These are phyloP conservation scores for Torrubiella hemipterigena DNA, from an alignment of 2,329 filamentous ascomycete species.

Conservation along the genomic window DNA sequence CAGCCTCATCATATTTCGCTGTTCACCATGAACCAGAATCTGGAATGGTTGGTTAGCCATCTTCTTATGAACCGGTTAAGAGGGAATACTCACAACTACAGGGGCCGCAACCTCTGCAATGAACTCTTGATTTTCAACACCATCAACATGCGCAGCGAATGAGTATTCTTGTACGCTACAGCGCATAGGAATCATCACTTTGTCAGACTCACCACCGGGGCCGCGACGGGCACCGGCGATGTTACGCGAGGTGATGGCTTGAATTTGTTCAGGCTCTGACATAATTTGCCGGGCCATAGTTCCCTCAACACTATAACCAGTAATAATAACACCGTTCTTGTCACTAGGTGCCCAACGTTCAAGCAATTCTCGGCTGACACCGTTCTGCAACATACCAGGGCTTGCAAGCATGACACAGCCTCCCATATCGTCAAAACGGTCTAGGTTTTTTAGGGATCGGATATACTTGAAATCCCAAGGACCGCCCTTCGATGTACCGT, in stretches of 20 bases:
- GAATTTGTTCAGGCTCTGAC: constrained; percentile 89
- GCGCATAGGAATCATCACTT: constrained; percentile 79
- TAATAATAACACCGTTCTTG: constrained; percentile 97
- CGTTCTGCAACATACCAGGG: constrained; percentile 96
- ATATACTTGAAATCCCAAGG: constrained; percentile 98
- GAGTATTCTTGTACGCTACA: constrained; percentile 92
- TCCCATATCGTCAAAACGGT: constrained; percentile 91
- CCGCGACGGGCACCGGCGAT: constrained; percentile 48
- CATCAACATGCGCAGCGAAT: constrained; percentile 94
- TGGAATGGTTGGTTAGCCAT: too few relatives aligned
- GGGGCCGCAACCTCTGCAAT: constrained; percentile 89
- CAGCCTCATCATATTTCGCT: constrained; percentile 94
- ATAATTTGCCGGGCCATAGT: constrained; percentile 97
- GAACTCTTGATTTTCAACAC: constrained; percentile 89
- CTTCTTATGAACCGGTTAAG: too few relatives aligned
- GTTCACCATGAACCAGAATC: constrained; percentile 95
- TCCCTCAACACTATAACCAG: constrained; percentile 94
- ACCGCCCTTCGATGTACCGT: constrained; percentile 62
- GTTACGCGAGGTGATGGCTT: constrained; percentile 77
- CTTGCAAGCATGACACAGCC: constrained; percentile 95
- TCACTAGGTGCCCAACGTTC: constrained; percentile 94
- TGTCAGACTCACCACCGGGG: constrained; percentile 64
- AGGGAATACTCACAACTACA: constrained; percentile 75
- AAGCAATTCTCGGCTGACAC: constrained; percentile 81
- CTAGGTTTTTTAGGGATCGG: constrained; percentile 79